Evolutionary conservation across 1,284 basidiomycete species (phyloP), one percentile per base, ranked within the genome.

Genomic region (Puccinia novopanici): DNA sequence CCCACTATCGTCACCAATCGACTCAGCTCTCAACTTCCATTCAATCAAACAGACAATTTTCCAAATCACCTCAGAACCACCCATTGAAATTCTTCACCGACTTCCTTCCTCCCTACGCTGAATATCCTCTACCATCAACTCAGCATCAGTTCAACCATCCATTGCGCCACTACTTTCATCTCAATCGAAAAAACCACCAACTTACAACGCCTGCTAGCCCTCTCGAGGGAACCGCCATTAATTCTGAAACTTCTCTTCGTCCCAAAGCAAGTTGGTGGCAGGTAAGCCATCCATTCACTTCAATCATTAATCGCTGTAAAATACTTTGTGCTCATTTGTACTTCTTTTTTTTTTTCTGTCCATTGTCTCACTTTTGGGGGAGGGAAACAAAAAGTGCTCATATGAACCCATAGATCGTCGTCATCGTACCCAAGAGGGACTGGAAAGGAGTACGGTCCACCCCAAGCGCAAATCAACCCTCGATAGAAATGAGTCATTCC

Each of bases 21-120:
- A 15, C 22, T 15, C 63, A 67, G 12, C 63, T 67, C 63, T 45
- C 63, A 19, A 59, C 55, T 30, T 10, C 27, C 24, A 57, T 27
- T 34, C 55, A n/a, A 63, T 37, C 61, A 27, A 42, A 67, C n/a
- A 67, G 37, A 42, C 48, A 34, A 3, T 24, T 2, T 8, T 71
- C 50, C 6, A 71, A 54, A 34, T 22, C 52, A 34, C 68, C 68
- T 37, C 48, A 71, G 48, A 52, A 71, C 52, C 68, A 71, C 19
- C 68, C 68, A 71, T 37, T 71, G 19, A 71, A 54, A 17, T 71
- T 71, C 48, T 71, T 71, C 27, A 71, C 52, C 27, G 68, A 71
- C 15, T 55, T 45, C 30, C 30, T 9, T 17, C 67, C n/a, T 34
- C 42, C 50, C 15, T 19, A 30, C 27, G 13, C 48, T 10, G 27